Evolutionary conservation across 257 asterid genomes (phyloP).

Genomic region (Solanum bulbocastanum): DNA sequence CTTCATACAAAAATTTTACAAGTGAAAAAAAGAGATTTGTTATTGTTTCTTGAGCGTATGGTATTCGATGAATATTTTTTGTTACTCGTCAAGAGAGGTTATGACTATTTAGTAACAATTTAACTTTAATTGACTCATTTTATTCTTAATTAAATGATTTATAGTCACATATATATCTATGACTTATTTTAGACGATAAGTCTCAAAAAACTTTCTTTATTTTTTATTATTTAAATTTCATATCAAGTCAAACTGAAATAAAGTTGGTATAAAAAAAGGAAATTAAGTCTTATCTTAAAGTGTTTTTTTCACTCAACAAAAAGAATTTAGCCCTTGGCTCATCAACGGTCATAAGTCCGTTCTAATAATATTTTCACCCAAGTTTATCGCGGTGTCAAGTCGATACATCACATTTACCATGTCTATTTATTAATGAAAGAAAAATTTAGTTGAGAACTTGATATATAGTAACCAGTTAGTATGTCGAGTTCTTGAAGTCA

Average conservation of each 20-base stretch:
- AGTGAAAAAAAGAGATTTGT: not conserved
- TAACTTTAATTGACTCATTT: too few relatives aligned
- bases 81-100: not conserved
- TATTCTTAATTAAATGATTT: too few relatives aligned
- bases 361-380: not conserved
- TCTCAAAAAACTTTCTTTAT: too few relatives aligned
- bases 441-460: too few relatives aligned
- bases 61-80: not conserved
- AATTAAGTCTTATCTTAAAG: not conserved
- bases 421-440: too few relatives aligned
- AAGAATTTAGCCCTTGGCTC: not conserved
- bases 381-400: not conserved
- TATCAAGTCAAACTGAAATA: not conserved
- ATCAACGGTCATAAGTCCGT: not conserved
- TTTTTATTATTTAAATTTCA: not conserved
- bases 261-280: not conserved
- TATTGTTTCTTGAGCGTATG: not conserved
- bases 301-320: not conserved
- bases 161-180: not conserved
- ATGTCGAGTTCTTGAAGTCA: not conserved
- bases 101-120: not conserved
- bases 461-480: too few relatives aligned
- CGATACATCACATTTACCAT: too few relatives aligned
- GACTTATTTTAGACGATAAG: too few relatives aligned
- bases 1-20: not conserved